Evolutionary conservation across 352 stramenopile species (phyloP).

Genomic region (Phytophthora sojae): DNA sequence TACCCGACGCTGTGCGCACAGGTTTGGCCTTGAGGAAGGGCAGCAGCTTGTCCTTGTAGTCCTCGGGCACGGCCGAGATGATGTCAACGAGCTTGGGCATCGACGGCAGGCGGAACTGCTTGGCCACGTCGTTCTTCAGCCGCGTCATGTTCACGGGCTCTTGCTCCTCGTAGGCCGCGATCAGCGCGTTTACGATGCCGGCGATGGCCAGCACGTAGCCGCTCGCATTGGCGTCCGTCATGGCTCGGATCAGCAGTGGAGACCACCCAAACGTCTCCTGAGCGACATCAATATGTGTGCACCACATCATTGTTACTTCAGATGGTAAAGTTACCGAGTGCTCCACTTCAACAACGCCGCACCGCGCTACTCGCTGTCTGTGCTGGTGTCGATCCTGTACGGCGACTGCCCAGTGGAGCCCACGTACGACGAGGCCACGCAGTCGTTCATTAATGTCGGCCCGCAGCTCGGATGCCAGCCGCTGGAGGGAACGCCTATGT

Average conservation of each 20-base stretch:
- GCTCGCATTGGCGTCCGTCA: conserved; percentile 20
- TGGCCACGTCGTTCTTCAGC: conserved; percentile 92
- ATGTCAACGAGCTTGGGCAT: conserved; percentile 97
- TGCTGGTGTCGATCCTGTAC: too few species aligned
- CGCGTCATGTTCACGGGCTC: conserved; percentile 94
- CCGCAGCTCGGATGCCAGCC: conserved; percentile 14
- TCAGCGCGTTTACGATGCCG: conserved; percentile 93
- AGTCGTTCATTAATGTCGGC: conserved; percentile 16
- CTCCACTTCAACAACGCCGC: too few species aligned
- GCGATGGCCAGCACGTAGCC: conserved; percentile 87
- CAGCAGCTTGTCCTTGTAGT: conserved; percentile 93
- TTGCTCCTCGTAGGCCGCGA: conserved; percentile 90
- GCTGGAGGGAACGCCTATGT: conserved; percentile 3
- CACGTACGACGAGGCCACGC: conserved; percentile 19
- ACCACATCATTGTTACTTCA: not conserved
- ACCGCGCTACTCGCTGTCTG: too few species aligned
- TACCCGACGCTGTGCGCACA: conserved; percentile 94
- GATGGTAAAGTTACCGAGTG: too few species aligned
- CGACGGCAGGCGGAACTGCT: conserved; percentile 91
- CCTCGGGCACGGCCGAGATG: conserved; percentile 93
- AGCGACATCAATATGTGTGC: not conserved
- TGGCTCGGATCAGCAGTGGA: not conserved
- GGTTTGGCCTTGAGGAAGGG: conserved; percentile 96
- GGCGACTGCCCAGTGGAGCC: conserved; percentile 15
- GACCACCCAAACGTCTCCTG: too few species aligned